These are phyloP conservation scores for Corylus heterophylla DNA, from an alignment of 306 rosid genomes.

Conservation along the genomic window DNA sequence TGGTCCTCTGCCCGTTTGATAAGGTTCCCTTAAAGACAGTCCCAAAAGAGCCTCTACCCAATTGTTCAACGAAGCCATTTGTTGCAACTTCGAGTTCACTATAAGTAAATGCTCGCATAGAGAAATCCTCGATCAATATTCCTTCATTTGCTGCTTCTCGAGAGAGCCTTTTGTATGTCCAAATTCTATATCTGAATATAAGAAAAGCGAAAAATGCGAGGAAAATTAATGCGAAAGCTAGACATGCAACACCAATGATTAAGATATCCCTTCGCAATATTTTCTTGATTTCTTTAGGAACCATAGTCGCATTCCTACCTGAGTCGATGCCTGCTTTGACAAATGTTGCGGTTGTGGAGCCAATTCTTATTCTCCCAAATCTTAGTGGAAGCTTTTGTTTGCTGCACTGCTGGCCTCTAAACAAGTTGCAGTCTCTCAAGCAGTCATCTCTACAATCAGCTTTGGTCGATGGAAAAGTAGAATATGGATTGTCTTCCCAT, in stretches of 20 bases:
- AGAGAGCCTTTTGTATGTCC: not conserved
- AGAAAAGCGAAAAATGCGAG: not conserved
- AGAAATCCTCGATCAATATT: not conserved
- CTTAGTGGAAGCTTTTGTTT: constrained; percentile 18
- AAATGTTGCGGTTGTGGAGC: not conserved
- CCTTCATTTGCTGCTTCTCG: not conserved
- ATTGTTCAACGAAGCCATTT: not conserved
- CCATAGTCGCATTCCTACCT: not conserved
- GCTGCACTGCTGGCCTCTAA: not conserved
- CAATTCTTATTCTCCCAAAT: constrained; percentile 1
- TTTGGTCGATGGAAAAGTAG: not conserved
- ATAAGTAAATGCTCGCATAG: not conserved
- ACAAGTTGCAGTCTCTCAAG: constrained; percentile 23
- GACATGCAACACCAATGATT: not conserved
- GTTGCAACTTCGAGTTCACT: not conserved
- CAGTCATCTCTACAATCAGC: constrained; percentile 10
- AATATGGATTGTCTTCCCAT: constrained; percentile 21
- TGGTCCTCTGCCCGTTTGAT: not conserved
- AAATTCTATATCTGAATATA: not conserved
- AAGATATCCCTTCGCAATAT: not conserved
- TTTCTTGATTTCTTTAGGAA: not conserved
- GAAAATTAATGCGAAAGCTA: not conserved
- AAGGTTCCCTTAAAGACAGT: not conserved
- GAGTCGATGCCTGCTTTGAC: not conserved
- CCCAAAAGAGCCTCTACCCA: not conserved